These are phyloP conservation scores for Globisporangium orthogonon DNA, from an alignment of 352 stramenopile genomes.

Conservation along the genomic window DNA sequence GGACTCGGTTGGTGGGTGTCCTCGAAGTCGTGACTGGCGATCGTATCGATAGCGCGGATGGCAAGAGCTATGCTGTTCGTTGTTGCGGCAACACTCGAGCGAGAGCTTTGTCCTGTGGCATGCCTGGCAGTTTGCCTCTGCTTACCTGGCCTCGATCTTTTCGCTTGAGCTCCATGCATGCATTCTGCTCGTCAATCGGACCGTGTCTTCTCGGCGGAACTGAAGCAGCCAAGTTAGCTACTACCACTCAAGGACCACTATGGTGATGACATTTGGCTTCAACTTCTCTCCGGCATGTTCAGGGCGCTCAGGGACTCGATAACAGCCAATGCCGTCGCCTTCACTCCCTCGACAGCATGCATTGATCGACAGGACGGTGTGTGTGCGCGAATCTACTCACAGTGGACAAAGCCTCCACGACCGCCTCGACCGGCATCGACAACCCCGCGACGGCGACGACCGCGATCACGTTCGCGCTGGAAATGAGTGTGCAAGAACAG, in stretches of 20 bases:
- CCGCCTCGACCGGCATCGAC: background rate
- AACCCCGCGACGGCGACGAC: background rate
- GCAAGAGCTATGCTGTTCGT: too few species aligned
- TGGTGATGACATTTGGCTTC: background rate
- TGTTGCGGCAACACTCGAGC: too few species aligned
- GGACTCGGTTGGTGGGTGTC: background rate
- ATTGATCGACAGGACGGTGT: too few species aligned
- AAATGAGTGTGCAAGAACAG: background rate
- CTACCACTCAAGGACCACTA: background rate
- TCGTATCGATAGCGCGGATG: too few species aligned
- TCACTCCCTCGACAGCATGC: background rate
- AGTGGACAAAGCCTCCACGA: background rate
- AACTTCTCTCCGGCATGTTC: background rate
- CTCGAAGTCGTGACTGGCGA: too few species aligned
- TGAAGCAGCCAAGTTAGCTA: background rate
- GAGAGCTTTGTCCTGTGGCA: too few species aligned
- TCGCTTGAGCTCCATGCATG: too few species aligned
- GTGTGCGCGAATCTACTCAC: background rate
- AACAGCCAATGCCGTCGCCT: background rate
- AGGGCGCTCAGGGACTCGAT: background rate
- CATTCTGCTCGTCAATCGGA: too few species aligned
- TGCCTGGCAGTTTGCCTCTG: too few species aligned
- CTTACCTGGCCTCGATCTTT: too few species aligned
- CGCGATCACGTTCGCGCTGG: background rate
- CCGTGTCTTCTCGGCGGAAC: too few species aligned